Base-by-base conservation (phyloP, 345 rosid species). In the Laguncularia racemosa region DNA sequence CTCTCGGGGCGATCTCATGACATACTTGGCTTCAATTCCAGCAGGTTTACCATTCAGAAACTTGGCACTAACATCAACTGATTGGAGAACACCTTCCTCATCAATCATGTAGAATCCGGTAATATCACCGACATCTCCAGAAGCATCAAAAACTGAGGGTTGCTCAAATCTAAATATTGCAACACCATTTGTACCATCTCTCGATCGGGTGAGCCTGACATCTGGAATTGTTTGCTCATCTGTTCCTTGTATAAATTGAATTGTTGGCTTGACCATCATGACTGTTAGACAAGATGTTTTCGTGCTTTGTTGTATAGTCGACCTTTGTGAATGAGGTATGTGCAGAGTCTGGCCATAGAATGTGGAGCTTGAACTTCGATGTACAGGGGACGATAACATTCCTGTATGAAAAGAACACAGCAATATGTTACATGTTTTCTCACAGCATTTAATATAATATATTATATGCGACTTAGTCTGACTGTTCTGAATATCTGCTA, bases 41-140 rank as follows among this genome's bases (percentile, higher is more conserved):
- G 91, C 79, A 2, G 99, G 99, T 67, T 81, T 93, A 54, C 99
- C 97, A 2, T 93, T 86, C 2, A 89, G 83, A 48, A 89, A 93
- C 60, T 91, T 93, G 6, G 99, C 99, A 68, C 62, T 93, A 43
- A 89, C 99, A 65, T 93, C 97, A 0, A 86, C 91, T 0, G 99
- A 89, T 57, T 93, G 97, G 66, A 93, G 83, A 57, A 81, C 83
- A 9, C 97, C 95, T 79, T 93, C 96, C 74, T 93, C 96, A 23
- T 93, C 99, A 15, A 89, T 86, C 97, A 93, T 86, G 85, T 77
- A 93, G 61, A 93, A 81, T 2, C 99, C 97, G 0, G 99, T 93
- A 57, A 93, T 93, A 45, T 89, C 99, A 14, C 95, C 97, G 5
- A 93, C 83, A 52, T 93, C 97, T 4, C 89, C 79, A 0, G 96